These are phyloP conservation scores for Curvularia lunata DNA, from an alignment of 2,329 filamentous ascomycete genomes.

Conservation along the genomic window DNA sequence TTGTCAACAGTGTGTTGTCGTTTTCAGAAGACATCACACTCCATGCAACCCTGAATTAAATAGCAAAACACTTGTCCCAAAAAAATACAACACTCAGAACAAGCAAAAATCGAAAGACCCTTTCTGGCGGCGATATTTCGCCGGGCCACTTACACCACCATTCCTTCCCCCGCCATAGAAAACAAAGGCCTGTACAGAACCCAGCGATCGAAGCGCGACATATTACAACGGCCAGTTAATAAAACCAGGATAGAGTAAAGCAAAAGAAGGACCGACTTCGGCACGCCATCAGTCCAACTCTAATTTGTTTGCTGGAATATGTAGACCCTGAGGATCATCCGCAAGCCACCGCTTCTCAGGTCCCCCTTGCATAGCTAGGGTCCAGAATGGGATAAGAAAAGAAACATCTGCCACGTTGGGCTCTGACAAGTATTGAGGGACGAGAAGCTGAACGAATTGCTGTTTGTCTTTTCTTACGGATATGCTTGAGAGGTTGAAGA, in stretches of 20 bases:
- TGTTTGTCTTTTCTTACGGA: neutral
- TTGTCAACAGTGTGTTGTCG: neutral
- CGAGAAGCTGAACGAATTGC: neutral
- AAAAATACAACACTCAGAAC: neutral
- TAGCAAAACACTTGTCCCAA: neutral
- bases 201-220: neutral
- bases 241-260: neutral
- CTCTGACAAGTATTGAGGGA: neutral
- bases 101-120: neutral
- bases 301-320: neutral
- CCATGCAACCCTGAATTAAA: neutral
- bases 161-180: neutral
- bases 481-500: neutral
- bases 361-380: neutral
- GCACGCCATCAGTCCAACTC: neutral
- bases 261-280: neutral
- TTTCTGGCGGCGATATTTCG: neutral
- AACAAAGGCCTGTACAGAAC: neutral
- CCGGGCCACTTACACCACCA: too few relatives aligned
- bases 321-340: slow-evolving; percentile 1
- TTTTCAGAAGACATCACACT: too few relatives aligned
- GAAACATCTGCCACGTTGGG: neutral
- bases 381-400: neutral
- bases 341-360: neutral
- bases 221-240: neutral